Conservation (phyloP, 2,329 filamentous ascomycete species). For the Aspergillus sp. region DNA sequence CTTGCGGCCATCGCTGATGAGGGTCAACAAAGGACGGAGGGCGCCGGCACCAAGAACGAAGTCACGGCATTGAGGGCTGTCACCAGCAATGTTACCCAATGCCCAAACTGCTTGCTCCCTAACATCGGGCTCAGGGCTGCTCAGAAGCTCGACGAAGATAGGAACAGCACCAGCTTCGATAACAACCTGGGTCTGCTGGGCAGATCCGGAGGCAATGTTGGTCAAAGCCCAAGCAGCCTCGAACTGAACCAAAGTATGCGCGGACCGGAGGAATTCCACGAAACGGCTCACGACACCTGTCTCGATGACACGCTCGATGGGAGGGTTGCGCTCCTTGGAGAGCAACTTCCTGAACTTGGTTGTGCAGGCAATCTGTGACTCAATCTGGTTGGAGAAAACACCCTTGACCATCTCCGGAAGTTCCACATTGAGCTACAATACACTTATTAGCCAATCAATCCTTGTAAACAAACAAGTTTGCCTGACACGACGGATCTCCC, state of each 20-base stretch:
- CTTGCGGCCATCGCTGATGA: slow-evolving; percentile 96
- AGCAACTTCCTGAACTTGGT: slow-evolving; percentile 98
- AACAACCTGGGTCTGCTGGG: slow-evolving; percentile 95
- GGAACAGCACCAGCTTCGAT: slow-evolving; percentile 97
- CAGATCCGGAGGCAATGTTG: slow-evolving; percentile 97
- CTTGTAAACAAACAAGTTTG: background rate
- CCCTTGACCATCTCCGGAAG: slow-evolving; percentile 96
- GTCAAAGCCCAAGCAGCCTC: slow-evolving; percentile 98
- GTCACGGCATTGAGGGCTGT: slow-evolving; percentile 94
- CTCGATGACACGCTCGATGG: slow-evolving; percentile 98
- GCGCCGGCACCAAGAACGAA: slow-evolving; percentile 90
- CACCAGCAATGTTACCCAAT: slow-evolving; percentile 95
- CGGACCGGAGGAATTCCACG: slow-evolving; percentile 95
- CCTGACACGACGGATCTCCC: background rate
- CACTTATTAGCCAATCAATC: slow-evolving; percentile 14
- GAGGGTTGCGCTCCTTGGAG: slow-evolving; percentile 97
- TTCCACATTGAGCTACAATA: slow-evolving; percentile 79
- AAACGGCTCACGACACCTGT: slow-evolving; percentile 96
- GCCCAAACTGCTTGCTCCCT: slow-evolving; percentile 98
- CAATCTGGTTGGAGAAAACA: slow-evolving; percentile 98
- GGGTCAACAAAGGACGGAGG: slow-evolving; percentile 77
- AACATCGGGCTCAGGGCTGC: slow-evolving; percentile 94
- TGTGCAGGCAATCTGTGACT: slow-evolving; percentile 92
- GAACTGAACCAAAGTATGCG: slow-evolving; percentile 96
- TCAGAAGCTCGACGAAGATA: slow-evolving; percentile 94